These are phyloP conservation scores for Hanseniaspora sp. DNA, from an alignment of 1,139 yeast genomes.

Conservation along the genomic window DNA sequence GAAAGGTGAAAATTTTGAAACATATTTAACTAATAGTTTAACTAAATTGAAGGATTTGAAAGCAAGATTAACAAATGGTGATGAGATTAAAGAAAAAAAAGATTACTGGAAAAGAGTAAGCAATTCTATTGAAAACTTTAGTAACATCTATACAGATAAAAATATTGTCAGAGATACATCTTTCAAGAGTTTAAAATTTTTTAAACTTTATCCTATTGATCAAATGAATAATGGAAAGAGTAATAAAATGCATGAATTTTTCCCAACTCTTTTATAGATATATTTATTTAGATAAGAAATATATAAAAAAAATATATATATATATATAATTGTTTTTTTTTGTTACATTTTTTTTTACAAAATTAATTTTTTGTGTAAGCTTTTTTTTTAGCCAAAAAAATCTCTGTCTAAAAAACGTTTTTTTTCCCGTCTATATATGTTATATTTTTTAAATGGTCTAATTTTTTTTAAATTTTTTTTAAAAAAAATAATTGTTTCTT, in stretches of 20 bases:
- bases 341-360: background rate
- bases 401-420: background rate
- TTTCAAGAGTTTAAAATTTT: background rate
- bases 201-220: background rate
- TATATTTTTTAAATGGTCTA: too few species aligned
- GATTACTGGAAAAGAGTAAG: conserved; percentile 1
- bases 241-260: conserved; percentile 3
- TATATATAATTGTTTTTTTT: too few species aligned
- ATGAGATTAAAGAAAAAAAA: background rate
- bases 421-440: too few species aligned
- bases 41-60: background rate
- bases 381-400: background rate
- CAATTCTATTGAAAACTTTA: background rate
- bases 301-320: too few species aligned
- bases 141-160: background rate
- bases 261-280: background rate
- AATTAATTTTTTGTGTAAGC: background rate
- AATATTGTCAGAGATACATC: background rate
- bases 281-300: background rate
- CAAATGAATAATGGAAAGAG: conserved; percentile 1
- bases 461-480: background rate
- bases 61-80: background rate
- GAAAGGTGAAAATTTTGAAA: background rate
- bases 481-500: background rate
- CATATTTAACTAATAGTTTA: background rate